phyloP scores from a whole-genome alignment of 2,329 filamentous ascomycete genomes.

The Pseudogymnoascus verrucosus region DNA sequence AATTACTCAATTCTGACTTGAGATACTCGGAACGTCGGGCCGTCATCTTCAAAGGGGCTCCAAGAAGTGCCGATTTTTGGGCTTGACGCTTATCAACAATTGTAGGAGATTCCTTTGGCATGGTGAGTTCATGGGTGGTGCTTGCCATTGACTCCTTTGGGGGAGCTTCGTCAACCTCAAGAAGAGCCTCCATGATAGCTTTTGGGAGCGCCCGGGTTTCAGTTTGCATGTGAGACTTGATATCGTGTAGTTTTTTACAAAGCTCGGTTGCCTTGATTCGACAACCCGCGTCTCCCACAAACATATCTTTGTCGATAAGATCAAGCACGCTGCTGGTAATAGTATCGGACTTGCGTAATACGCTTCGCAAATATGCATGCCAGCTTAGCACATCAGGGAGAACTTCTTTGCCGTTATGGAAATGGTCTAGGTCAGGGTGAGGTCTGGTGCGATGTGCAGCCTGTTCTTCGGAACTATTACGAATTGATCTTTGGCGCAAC shows the following conservation, averaged over 20 bases:
- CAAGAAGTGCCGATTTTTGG: neutral
- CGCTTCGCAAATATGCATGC: conserved; percentile 20
- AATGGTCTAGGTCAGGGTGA: conserved; percentile 15
- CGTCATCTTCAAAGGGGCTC: neutral
- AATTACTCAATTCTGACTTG: neutral
- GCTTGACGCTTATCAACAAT: neutral
- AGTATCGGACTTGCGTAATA: conserved; percentile 17
- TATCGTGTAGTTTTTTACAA: neutral
- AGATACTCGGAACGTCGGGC: neutral
- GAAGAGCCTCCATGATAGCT: neutral
- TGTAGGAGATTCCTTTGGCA: neutral
- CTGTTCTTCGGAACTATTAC: neutral
- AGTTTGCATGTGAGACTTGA: neutral
- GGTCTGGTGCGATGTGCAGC: neutral
- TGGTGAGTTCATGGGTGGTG: neutral
- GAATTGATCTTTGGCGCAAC: conserved; percentile 14
- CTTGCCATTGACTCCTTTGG: neutral
- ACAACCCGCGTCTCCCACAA: conserved; percentile 11
- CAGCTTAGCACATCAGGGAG: conserved; percentile 19
- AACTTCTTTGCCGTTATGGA: conserved; percentile 21
- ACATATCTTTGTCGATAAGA: conserved; percentile 22
- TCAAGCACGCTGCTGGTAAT: conserved; percentile 20
- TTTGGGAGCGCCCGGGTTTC: neutral
- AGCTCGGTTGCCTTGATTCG: neutral
- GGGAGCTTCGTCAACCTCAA: neutral